Evolutionary conservation across 805 yeast genomes (phyloP).

Genomic region (Lipomyces yamanashiensis): DNA sequence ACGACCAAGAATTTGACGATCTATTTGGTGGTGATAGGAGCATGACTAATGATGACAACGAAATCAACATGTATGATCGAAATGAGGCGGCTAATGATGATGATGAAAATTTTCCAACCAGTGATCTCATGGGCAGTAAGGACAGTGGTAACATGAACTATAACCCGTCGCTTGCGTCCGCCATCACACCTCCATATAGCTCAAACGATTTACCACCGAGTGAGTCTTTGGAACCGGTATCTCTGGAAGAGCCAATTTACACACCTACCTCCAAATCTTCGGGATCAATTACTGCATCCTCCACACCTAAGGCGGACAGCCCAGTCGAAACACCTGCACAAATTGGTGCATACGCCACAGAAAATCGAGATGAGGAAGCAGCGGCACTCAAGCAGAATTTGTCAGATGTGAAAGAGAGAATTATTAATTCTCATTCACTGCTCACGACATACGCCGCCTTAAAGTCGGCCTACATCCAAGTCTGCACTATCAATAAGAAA

Average conservation of each 20-base stretch:
- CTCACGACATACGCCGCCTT: conserved; percentile 41
- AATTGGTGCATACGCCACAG: no score
- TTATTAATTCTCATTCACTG: conserved; percentile 39
- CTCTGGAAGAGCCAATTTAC: background rate
- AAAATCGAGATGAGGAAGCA: background rate
- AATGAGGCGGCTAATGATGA: no score
- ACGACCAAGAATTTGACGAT: no score
- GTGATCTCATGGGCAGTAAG: no score
- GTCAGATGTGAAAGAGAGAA: conserved; percentile 36
- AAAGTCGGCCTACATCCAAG: conserved; percentile 40
- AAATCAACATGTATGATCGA: no score
- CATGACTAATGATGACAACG: no score
- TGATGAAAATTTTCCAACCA: no score
- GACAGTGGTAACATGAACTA: background rate
- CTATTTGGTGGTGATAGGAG: no score
- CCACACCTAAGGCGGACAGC: conserved; percentile 9
- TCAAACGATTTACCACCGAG: background rate
- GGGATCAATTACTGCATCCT: background rate
- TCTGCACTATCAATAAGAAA: conserved; percentile 29
- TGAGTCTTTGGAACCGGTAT: background rate
- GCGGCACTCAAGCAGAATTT: conserved; percentile 13
- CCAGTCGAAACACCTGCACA: background rate
- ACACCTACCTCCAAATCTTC: background rate
- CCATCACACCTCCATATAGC: conserved; percentile 10
- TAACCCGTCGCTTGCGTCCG: background rate